A percentile compares a stretch with the other conserved stretches of the same genome.
Conservation (phyloP, 208 protist genomes). For the Acanthamoeba quina region DNA sequence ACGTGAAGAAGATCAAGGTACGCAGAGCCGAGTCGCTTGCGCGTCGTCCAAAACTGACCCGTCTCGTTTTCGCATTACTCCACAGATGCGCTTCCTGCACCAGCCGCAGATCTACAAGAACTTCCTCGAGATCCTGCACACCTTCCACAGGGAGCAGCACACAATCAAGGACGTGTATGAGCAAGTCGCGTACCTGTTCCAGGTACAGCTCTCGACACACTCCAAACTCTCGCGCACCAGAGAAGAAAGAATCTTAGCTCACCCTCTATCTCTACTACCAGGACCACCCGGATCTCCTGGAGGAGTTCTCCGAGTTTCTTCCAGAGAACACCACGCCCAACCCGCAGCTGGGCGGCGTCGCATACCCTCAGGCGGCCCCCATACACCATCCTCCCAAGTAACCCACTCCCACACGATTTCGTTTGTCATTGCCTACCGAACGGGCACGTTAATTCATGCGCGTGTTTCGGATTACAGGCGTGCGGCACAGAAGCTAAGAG, state of each 20-base stretch:
- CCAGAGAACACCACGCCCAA: slow-evolving; percentile 80
- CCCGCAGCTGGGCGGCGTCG: background rate
- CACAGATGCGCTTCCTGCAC: slow-evolving; percentile 82
- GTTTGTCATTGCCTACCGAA: background rate
- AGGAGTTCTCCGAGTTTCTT: slow-evolving; percentile 92
- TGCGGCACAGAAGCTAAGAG: background rate
- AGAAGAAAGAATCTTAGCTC: too few species aligned
- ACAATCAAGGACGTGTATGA: slow-evolving; percentile 90
- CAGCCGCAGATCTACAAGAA: slow-evolving; percentile 89
- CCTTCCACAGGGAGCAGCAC: slow-evolving; percentile 90
- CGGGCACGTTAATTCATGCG: too few species aligned
- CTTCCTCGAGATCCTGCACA: slow-evolving; percentile 93
- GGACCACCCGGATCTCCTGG: slow-evolving; percentile 88
- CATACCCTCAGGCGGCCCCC: background rate
- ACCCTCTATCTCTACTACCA: background rate
- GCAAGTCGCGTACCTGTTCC: slow-evolving; percentile 89
- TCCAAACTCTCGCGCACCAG: too few species aligned
- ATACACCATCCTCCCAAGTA: background rate
- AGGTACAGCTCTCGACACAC: background rate
- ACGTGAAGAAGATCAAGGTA: slow-evolving; percentile 90
- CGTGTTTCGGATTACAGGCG: background rate
- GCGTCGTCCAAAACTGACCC: background rate
- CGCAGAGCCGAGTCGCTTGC: background rate
- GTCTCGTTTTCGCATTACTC: background rate
- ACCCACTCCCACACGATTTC: background rate